Conservation (phyloP, 1,284 basidiomycete species). For the Spongiforma sp. region DNA sequence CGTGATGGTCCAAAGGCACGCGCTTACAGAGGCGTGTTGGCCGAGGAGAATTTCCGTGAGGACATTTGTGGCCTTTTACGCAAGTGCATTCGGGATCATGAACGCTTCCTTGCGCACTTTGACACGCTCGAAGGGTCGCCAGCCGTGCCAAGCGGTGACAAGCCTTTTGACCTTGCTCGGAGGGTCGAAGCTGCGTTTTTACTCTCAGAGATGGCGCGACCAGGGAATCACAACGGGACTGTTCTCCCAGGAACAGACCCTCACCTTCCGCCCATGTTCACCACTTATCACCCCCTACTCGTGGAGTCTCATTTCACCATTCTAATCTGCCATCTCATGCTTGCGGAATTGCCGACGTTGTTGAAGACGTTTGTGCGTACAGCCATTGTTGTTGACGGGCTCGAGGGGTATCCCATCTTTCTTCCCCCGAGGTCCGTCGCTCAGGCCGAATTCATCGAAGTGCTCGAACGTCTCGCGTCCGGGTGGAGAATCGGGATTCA, state of each 20-base stretch:
- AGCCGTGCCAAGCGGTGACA: slow-evolving; percentile 22
- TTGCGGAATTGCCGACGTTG: slow-evolving; percentile 69
- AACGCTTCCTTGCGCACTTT: slow-evolving; percentile 80
- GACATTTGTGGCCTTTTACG: slow-evolving; percentile 60
- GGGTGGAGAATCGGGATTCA: slow-evolving; percentile 71
- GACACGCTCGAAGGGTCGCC: slow-evolving; percentile 62
- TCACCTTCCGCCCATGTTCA: slow-evolving; percentile 60
- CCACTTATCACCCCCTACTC: slow-evolving; percentile 85
- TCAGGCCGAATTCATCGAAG: slow-evolving; percentile 83
- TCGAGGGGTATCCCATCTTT: slow-evolving; percentile 86
- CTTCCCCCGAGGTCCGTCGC: slow-evolving; percentile 83
- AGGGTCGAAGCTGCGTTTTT: slow-evolving; percentile 69
- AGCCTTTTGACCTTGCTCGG: slow-evolving; percentile 52
- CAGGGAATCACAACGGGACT: slow-evolving; percentile 50
- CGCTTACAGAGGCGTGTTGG: slow-evolving; percentile 65
- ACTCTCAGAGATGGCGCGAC: slow-evolving; percentile 67
- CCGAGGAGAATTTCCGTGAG: slow-evolving; percentile 57
- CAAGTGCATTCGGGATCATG: slow-evolving; percentile 80
- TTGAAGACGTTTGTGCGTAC: slow-evolving; percentile 66
- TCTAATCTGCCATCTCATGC: slow-evolving; percentile 71
- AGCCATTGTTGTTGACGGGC: slow-evolving; percentile 70
- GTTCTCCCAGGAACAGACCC: slow-evolving; percentile 33
- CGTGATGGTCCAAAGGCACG: slow-evolving; percentile 59
- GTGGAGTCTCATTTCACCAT: slow-evolving; percentile 83
- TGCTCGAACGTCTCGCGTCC: slow-evolving; percentile 73